Base-by-base conservation (phyloP, 331 rosid genomes). In the Acacia concinna region DNA sequence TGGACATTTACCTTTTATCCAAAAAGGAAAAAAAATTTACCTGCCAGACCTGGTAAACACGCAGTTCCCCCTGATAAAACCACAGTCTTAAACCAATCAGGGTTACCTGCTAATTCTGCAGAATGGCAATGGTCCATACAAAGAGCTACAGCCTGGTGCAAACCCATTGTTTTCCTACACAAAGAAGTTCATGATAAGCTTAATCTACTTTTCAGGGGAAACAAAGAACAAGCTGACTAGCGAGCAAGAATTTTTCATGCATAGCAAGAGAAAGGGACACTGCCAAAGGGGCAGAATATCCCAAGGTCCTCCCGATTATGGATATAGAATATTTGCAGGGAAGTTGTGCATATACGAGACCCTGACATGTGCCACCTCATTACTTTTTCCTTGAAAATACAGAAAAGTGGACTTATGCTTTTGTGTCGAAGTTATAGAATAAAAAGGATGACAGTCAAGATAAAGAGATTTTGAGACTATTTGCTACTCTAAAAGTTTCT, bases 91-190 rank as follows among this genome's bases (percentile, higher is more conserved):
- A 88, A 93, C 97, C 97, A 93, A 78, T 88, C 34, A 68, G 83
- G 88, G 80, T 93, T 86, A 0, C 60, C 75, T 11, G 86, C 79
- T 74, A 93, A 70, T 76, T 89, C 92, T 7, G 97, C 97, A 49
- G 76, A 82, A 88, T 83, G 80, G 77, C 97, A 93, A 78, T 91
- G 97, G 71, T 93, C 94, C 88, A 93, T 87, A 46, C 97, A 91
- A 77, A 93, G 97, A 64, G 91, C 93, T 5, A 91, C 82, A 59
- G 97, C 97, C 86, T 91, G 97, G 81, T 88, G 97, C 87, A 93
- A 85, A 71, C 97, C 91, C 97, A 93, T 89, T 34, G 91, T 84
- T 73, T 75, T 87, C 84, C 97, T 95, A 62, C 56, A 73, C 68
- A 73, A 77, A 68, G 52, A 84, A 30, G 21, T 32, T 25, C 75